phyloP scores from a whole-genome alignment of 306 rosid genomes.

The Mimosa pudica region DNA sequence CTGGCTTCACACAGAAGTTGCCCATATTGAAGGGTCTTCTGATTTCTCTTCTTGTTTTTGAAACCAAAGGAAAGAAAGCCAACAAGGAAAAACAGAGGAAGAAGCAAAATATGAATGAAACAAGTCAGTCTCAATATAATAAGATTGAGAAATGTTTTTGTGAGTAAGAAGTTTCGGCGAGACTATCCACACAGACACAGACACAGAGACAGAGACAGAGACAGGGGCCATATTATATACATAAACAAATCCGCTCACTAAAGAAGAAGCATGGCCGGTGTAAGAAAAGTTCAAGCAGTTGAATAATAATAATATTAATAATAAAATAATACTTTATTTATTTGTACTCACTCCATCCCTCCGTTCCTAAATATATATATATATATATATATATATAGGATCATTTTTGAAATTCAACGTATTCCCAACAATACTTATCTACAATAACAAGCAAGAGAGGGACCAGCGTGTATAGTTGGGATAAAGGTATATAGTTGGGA shows the following conservation, averaged over 20 bases:
- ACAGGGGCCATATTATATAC: not conserved
- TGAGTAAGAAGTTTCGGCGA: slow-evolving; percentile 2
- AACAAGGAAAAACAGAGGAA: not conserved
- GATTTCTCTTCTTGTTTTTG: not conserved
- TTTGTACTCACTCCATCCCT: no score
- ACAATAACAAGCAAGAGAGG: no score
- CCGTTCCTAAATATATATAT: no score
- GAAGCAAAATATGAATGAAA: not conserved
- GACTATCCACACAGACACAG: slow-evolving; percentile 13
- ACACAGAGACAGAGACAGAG: no score
- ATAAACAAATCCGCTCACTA: not conserved
- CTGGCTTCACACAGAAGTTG: slow-evolving; percentile 55
- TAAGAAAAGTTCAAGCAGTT: not conserved
- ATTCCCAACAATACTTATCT: no score
- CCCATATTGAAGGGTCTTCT: slow-evolving; percentile 59
- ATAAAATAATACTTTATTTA: not conserved
- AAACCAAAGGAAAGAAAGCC: slow-evolving; percentile 32
- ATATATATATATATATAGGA: no score
- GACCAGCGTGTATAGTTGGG: no score
- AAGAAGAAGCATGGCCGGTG: slow-evolving; percentile 34
- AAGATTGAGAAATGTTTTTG: not conserved
- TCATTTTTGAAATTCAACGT: no score
- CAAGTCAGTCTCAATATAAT: not conserved
- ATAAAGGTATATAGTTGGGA: no score
- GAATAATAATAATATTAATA: not conserved